phyloP scores from a whole-genome alignment of 306 rosid species.

The Abrus precatorius region DNA sequence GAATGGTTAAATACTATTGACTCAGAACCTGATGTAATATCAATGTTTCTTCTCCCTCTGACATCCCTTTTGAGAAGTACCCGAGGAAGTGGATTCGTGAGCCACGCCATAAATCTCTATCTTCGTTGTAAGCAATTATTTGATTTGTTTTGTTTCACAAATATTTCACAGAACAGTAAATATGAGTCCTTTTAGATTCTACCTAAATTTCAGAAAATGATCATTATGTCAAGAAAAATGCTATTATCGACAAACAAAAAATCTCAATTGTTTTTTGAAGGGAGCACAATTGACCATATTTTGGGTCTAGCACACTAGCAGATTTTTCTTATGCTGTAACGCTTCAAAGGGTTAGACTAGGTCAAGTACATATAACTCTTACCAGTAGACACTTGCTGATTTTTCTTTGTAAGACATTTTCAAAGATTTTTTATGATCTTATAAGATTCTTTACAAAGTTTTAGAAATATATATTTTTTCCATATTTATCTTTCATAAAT shows the following conservation, averaged over 20 bases:
- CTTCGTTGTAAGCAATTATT: constrained; percentile 66
- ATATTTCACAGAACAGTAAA: constrained; percentile 6
- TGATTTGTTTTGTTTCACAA: constrained; percentile 31
- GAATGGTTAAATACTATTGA: constrained; percentile 89
- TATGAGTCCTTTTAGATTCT: constrained; percentile 10
- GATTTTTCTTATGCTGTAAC: not conserved
- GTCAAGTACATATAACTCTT: not conserved
- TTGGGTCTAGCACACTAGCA: constrained; percentile 6
- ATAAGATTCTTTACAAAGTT: no score
- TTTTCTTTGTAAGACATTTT: no score
- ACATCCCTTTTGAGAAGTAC: constrained; percentile 78
- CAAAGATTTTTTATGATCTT: no score
- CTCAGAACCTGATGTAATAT: constrained; percentile 76
- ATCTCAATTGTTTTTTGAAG: not conserved
- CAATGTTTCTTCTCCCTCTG: constrained; percentile 83
- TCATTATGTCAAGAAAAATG: constrained; percentile 7
- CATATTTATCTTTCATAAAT: no score
- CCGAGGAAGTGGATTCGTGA: constrained; percentile 79
- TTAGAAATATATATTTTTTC: no score
- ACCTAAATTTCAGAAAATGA: constrained; percentile 24
- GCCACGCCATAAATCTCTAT: constrained; percentile 93
- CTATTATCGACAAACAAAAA: not conserved
- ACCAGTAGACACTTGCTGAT: not conserved
- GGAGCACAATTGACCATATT: constrained; percentile 1
- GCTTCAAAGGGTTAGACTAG: constrained; percentile 5